Conservation (phyloP, 2,329 filamentous ascomycete genomes). For the Esteya vermicola region DNA sequence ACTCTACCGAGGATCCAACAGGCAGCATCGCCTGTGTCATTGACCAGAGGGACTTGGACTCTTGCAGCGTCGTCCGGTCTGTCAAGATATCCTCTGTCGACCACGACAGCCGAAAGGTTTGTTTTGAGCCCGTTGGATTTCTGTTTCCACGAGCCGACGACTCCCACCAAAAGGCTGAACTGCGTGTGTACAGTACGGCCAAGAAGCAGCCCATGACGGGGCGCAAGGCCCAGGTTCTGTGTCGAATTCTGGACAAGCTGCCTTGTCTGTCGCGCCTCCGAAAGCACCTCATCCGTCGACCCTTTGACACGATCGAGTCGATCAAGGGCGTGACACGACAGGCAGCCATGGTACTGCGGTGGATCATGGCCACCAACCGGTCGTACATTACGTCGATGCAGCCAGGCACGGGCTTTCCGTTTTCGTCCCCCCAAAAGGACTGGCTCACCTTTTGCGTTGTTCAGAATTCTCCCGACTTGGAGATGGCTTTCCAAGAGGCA, state of each 20-base stretch:
- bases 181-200: no score
- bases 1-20: no score
- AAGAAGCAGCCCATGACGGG: constrained; percentile 25
- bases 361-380: constrained; percentile 82
- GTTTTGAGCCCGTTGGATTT: not conserved
- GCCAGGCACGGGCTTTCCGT: not conserved
- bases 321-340: constrained; percentile 46
- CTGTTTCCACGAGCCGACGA: not conserved
- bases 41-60: no score
- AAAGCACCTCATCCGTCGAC: constrained; percentile 26
- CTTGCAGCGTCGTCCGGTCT: not conserved
- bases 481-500: constrained; percentile 55
- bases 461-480: constrained; percentile 80
- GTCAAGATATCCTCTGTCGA: not conserved
- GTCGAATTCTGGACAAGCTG: constrained; percentile 39
- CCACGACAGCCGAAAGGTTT: not conserved
- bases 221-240: constrained; percentile 35
- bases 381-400: constrained; percentile 74
- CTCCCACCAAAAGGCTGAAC: constrained; percentile 18
- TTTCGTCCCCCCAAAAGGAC: not conserved
- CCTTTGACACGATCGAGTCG: constrained; percentile 24
- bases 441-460: constrained; percentile 79
- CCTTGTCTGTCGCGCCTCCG: constrained; percentile 48
- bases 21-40: no score
- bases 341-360: constrained; percentile 56